These are phyloP conservation scores for Dictyostelium firmibasis DNA, from an alignment of 78 protist species.

Conservation along the genomic window DNA sequence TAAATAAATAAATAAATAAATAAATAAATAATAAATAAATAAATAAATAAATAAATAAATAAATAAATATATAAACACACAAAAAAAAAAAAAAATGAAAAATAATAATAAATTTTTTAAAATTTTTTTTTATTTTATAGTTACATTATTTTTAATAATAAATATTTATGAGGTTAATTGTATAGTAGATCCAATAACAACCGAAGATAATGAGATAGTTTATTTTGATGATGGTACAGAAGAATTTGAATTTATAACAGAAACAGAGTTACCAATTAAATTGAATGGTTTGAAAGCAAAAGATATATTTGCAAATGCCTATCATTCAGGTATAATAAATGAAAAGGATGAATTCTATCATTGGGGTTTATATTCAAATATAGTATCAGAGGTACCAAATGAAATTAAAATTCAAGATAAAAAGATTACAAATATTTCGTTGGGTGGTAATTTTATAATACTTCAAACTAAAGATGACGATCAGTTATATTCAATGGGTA, in stretches of 20 bases:
- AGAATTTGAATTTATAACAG: neutral
- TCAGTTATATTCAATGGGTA: constrained; percentile 13
- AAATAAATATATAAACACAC: no score
- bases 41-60: no score
- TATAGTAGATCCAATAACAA: neutral
- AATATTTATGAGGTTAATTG: neutral
- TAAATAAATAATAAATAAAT: no score
- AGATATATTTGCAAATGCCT: constrained; percentile 3
- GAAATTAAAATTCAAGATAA: neutral
- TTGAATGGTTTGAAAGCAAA: neutral
- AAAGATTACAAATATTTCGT: neutral
- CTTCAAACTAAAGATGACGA: neutral
- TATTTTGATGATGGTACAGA: constrained; percentile 19
- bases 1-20: no score
- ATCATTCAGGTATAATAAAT: constrained; percentile 11
- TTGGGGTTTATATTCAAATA: constrained; percentile 22
- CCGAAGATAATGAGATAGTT: neutral
- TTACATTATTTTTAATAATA: neutral
- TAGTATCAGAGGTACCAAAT: constrained; percentile 4
- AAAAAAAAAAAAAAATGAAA: neutral
- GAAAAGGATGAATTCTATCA: constrained; percentile 6
- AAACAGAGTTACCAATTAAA: neutral
- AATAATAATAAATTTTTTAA: no score
- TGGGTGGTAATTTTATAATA: constrained; percentile 4
- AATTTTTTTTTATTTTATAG: neutral